These are phyloP conservation scores for Saturnispora sanitii DNA, from an alignment of 805 yeast species.

Conservation along the genomic window DNA sequence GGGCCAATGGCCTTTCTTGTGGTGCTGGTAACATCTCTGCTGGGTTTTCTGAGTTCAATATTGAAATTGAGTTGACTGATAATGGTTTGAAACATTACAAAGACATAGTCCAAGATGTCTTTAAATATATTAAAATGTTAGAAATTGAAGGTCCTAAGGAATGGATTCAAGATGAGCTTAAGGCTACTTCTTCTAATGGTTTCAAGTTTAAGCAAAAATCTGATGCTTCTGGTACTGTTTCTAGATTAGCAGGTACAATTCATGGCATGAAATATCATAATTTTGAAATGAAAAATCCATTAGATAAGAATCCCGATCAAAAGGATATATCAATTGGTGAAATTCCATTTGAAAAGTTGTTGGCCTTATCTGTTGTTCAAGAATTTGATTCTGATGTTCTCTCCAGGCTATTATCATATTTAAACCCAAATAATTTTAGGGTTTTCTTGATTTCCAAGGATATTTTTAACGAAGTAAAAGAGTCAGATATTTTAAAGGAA, in stretches of 20 bases:
- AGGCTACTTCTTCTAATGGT: constrained; percentile 53
- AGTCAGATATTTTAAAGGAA: constrained; percentile 40
- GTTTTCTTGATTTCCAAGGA: constrained; percentile 44
- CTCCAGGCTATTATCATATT: constrained; percentile 34
- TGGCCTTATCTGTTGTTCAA: constrained; percentile 45
- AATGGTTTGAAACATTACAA: constrained; percentile 58
- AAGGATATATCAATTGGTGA: constrained; percentile 11
- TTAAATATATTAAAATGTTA: constrained; percentile 67
- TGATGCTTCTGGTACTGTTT: constrained; percentile 63
- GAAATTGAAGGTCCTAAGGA: constrained; percentile 50
- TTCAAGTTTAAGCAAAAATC: constrained; percentile 77
- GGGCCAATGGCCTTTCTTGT: constrained; percentile 72
- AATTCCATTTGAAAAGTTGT: constrained; percentile 56
- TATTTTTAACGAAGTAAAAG: constrained; percentile 33
- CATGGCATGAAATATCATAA: constrained; percentile 21
- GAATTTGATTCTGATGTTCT: constrained; percentile 51
- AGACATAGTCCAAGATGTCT: constrained; percentile 46
- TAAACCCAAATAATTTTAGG: constrained; percentile 54
- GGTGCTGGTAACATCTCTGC: constrained; percentile 60
- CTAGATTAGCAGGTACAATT: constrained; percentile 29
- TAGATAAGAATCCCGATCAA: constrained; percentile 8
- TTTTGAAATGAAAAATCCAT: constrained; percentile 14
- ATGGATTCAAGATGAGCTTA: constrained; percentile 74
- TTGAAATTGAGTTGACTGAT: constrained; percentile 68
- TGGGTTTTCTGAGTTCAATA: constrained; percentile 57